These are phyloP conservation scores for Diplodia corticola DNA, from an alignment of 2,329 filamentous ascomycete genomes.

Conservation along the genomic window DNA sequence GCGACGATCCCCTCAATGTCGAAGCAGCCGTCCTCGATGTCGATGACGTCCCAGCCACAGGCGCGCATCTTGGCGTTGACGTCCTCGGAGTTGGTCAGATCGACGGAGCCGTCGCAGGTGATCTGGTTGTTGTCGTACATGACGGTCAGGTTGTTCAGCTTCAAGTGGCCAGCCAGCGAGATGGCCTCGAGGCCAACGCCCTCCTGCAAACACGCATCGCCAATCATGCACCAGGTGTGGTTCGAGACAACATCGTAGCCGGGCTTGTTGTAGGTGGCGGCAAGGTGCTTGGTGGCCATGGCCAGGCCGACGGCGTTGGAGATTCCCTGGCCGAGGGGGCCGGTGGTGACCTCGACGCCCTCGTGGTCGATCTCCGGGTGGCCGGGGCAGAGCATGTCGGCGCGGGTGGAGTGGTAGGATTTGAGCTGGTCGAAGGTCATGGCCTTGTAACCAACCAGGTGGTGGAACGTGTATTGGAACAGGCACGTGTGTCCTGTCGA, in stretches of 20 bases:
- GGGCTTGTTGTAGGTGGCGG: constrained; percentile 55
- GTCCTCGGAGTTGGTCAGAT: constrained; percentile 57
- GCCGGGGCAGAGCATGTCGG: constrained; percentile 55
- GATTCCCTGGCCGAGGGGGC: constrained; percentile 61
- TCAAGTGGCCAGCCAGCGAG: constrained; percentile 57
- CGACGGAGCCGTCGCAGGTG: constrained; percentile 59
- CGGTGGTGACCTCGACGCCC: constrained; percentile 61
- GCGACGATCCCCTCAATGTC: constrained; percentile 51
- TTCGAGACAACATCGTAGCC: constrained; percentile 52
- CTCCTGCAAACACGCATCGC: constrained; percentile 61
- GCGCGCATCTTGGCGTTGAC: constrained; percentile 60
- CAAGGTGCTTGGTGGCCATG: constrained; percentile 58
- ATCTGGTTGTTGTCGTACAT: constrained; percentile 64
- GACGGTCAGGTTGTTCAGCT: constrained; percentile 57
- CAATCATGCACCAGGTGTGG: constrained; percentile 58
- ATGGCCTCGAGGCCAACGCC: constrained; percentile 60
- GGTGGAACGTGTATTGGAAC: constrained; percentile 56
- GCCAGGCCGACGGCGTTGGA: constrained; percentile 62
- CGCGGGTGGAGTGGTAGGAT: constrained; percentile 52
- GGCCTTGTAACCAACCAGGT: constrained; percentile 55
- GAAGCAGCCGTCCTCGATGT: constrained; percentile 55
- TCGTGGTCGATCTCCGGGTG: constrained; percentile 60
- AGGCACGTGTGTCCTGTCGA: constrained; percentile 52
- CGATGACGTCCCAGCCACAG: constrained; percentile 58
- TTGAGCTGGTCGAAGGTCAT: constrained; percentile 61